A percentile compares a stretch with the other conserved stretches of the same genome.
phyloP scores from a whole-genome alignment of 306 rosid genomes.

The Oxytropis ochrocephala region DNA sequence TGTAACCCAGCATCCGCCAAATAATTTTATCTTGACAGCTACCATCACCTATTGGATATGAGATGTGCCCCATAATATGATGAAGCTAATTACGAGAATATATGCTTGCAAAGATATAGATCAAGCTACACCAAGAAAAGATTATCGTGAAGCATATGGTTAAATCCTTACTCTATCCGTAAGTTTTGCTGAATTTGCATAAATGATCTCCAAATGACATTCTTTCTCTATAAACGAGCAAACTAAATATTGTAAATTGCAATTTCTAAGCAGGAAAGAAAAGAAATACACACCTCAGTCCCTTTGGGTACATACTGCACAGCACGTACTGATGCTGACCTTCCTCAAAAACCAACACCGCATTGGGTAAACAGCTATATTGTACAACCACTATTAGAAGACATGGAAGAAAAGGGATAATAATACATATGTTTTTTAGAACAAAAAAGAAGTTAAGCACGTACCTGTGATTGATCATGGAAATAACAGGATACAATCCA shows the following conservation, averaged over 20 bases:
- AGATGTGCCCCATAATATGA: not conserved
- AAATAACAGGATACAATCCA: slow-evolving; percentile 82
- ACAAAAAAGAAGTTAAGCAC: not conserved
- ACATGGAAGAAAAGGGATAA: slow-evolving; percentile 9
- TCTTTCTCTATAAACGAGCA: slow-evolving; percentile 9
- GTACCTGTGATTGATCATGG: slow-evolving; percentile 93
- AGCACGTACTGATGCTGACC: slow-evolving; percentile 68
- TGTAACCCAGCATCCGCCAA: not conserved
- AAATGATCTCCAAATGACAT: slow-evolving; percentile 4
- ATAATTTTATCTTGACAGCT: not conserved
- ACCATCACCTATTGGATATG: slow-evolving; percentile 10
- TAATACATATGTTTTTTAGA: not conserved
- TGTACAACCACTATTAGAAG: slow-evolving; percentile 27
- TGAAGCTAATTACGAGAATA: not conserved
- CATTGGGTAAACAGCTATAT: slow-evolving; percentile 74
- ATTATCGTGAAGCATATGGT: not conserved
- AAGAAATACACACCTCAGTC: slow-evolving; percentile 53
- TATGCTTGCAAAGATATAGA: not conserved
- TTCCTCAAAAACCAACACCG: slow-evolving; percentile 80
- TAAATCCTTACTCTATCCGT: not conserved
- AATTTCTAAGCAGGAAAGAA: not conserved
- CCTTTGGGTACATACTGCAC: slow-evolving; percentile 62
- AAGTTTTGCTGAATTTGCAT: not conserved
- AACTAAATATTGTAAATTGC: not conserved
- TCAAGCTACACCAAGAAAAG: not conserved